Base-by-base conservation (phyloP, 352 stramenopile species). In the Plasmopara viticola region DNA sequence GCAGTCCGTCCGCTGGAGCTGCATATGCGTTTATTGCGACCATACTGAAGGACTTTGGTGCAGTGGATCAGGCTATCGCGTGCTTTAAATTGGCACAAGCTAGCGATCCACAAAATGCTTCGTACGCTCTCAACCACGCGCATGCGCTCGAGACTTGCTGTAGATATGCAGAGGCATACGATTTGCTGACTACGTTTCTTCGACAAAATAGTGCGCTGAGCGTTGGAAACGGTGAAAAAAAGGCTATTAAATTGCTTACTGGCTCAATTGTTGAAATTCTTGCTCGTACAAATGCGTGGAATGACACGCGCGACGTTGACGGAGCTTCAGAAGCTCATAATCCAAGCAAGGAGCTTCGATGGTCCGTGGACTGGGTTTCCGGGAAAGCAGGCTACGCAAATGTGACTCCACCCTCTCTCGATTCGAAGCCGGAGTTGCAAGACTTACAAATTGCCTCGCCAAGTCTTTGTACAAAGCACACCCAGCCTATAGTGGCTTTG, bases 11-110 rank as follows among this genome's bases (percentile, higher is more conserved):
- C 9, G 72, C 78, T 9, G 81, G 74, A 20, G 67, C 74, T 4
- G 77, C 73, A 13, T 90, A 89, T 39, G 81, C 78, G 10, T 92
- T 86, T 51, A 72, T 86, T 4, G 81, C 74, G 5, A 88, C 78
- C 0, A 78, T 92, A 53, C 38, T 88, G 7, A 92, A 90, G 49
- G 81, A 92, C 39, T 78, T 72, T 54, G 57, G 81, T 0, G 78
- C 62, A 8, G 31, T 90, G 14, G 66, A 84, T 9, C 62, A 73
- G 5, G 72, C 66, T 29, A 63, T 87, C 10, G 31, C 17, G 13
- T 90, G 78, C 55, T 89, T 87, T 50, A 62, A 78, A 28, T 64
- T 74, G 18, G 71, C 78, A 0, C 57, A 78, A n/a, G 13, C 44
- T 4, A 58, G 68, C 9, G 62, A 70, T 18, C 65, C 71, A 0